These are phyloP conservation scores for Parachaetomium inaequale DNA, from an alignment of 495 filamentous ascomycete species.

Conservation along the genomic window DNA sequence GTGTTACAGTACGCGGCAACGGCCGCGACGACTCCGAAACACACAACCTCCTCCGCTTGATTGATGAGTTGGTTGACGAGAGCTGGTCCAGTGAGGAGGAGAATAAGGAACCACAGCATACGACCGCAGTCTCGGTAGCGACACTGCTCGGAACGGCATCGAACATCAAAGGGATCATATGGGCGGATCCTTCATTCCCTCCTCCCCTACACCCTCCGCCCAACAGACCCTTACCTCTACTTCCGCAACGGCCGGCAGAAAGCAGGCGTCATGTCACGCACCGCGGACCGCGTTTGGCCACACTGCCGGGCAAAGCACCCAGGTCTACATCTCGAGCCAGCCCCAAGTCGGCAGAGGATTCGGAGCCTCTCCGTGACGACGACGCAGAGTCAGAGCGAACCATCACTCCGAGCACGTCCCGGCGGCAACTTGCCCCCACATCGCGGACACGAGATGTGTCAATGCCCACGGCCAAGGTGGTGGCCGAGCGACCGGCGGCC, in stretches of 20 bases:
- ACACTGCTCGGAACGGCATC: background rate
- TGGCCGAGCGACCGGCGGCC: background rate
- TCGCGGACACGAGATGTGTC: background rate
- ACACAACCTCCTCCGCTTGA: background rate
- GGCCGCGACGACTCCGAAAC: background rate
- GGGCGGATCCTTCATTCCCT: background rate
- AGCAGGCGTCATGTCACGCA: background rate
- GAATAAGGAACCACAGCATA: background rate
- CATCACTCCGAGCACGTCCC: background rate
- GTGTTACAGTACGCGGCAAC: background rate
- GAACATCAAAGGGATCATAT: background rate
- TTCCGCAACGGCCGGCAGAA: background rate
- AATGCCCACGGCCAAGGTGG: background rate
- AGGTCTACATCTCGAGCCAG: background rate
- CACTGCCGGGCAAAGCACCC: background rate
- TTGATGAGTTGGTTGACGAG: slow-evolving; percentile 5
- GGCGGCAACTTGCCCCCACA: background rate
- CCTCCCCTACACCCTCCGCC: background rate
- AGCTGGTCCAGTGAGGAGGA: background rate
- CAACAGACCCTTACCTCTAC: background rate
- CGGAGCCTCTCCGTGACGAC: background rate
- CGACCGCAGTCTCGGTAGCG: background rate
- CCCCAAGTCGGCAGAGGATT: background rate
- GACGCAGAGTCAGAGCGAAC: background rate
- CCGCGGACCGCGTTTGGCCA: background rate